These are phyloP conservation scores for Mycena latifolia DNA, from an alignment of 768 basidiomycete species.

Conservation along the genomic window DNA sequence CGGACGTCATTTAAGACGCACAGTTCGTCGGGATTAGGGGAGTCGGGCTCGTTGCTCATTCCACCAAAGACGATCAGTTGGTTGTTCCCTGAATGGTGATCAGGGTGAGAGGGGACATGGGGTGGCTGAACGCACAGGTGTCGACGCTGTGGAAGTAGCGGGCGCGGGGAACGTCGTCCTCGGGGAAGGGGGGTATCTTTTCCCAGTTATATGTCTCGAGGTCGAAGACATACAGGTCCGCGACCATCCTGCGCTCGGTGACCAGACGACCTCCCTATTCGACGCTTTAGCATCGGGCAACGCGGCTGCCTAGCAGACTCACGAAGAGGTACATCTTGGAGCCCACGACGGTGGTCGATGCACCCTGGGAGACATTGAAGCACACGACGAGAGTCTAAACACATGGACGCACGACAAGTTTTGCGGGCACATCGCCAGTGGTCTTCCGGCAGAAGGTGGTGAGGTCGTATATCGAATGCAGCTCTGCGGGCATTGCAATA, in stretches of 20 bases:
- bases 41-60: constrained; percentile 86
- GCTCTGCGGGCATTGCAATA: constrained; percentile 34
- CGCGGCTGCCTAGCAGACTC: constrained; percentile 41
- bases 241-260: constrained; percentile 88
- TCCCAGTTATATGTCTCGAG: constrained; percentile 87
- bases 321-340: constrained; percentile 93
- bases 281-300: background rate
- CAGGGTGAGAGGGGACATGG: constrained; percentile 24
- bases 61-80: constrained; percentile 95
- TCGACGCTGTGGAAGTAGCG: constrained; percentile 98
- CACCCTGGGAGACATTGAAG: constrained; percentile 64
- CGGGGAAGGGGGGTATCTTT: constrained; percentile 67
- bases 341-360: constrained; percentile 91
- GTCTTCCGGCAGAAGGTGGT: constrained; percentile 89
- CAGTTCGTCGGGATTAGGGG: constrained; percentile 80
- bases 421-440: constrained; percentile 87
- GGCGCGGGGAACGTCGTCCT: constrained; percentile 81
- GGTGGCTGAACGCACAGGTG: constrained; percentile 64
- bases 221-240: constrained; percentile 93
- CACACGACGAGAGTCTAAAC: constrained; percentile 6
- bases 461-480: constrained; percentile 90
- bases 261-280: constrained; percentile 88
- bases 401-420: constrained; percentile 77
- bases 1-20: constrained; percentile 95
- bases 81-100: constrained; percentile 76